A percentile compares a stretch with the other conserved stretches of the same genome.
Conservation (phyloP, 2,329 filamentous ascomycete species). For the Sporothrix sp. region DNA sequence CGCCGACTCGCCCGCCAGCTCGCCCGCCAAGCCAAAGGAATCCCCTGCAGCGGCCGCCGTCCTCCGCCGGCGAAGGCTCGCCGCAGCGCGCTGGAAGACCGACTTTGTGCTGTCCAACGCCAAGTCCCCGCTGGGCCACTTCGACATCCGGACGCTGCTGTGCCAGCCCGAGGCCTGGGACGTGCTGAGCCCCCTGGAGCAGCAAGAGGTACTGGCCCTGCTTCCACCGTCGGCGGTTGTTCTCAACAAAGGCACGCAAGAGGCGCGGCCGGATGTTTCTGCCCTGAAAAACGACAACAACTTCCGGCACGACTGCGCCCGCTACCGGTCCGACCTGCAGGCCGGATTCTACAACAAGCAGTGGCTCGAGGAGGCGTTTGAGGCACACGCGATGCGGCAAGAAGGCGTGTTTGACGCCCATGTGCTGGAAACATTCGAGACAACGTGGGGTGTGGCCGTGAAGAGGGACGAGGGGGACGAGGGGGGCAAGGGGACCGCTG, state of each 20-base stretch:
- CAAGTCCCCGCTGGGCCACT: slow-evolving; percentile 26
- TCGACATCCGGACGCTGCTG: slow-evolving; percentile 29
- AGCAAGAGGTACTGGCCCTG: slow-evolving; percentile 25
- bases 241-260: slow-evolving; percentile 22
- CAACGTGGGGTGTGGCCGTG: slow-evolving; percentile 37
- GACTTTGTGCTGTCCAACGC: slow-evolving; percentile 27
- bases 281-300: slow-evolving; percentile 33
- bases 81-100: slow-evolving; percentile 19
- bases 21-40: background rate
- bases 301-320: slow-evolving; percentile 33
- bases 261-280: slow-evolving; percentile 27
- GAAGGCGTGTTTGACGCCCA: slow-evolving; percentile 42
- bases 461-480: background rate
- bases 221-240: slow-evolving; percentile 26
- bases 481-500: no score
- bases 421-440: slow-evolving; percentile 34
- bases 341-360: slow-evolving; percentile 41
- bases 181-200: slow-evolving; percentile 26
- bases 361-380: slow-evolving; percentile 44
- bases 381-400: slow-evolving; percentile 39
- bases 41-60: no score
- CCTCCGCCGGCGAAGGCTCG: slow-evolving; percentile 14
- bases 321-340: slow-evolving; percentile 34
- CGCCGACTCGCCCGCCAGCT: background rate
- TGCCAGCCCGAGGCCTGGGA: slow-evolving; percentile 31